Percentiles rank a stretch among this genome's conserved stretches.
phyloP scores from a whole-genome alignment of 202 grass and related monocot genomes.

The Panicum virgatum region DNA sequence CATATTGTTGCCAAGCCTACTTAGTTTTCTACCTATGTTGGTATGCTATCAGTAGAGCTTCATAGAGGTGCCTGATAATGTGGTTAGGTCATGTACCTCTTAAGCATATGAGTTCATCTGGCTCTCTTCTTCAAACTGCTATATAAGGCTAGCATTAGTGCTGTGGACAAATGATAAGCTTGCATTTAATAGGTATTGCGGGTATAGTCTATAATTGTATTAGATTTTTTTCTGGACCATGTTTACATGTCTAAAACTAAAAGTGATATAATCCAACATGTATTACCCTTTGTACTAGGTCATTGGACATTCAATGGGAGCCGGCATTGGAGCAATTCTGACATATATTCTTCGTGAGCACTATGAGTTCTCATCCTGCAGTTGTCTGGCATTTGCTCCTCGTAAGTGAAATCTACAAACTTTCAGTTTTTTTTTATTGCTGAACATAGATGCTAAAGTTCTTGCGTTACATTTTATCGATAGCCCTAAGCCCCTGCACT shows the following conservation, averaged over 20 bases:
- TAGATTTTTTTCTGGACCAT: background rate
- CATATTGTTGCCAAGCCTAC: background rate
- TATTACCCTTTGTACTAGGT: conserved; percentile 50
- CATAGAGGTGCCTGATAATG: conserved; percentile 5
- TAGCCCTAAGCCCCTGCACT: background rate
- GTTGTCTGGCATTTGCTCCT: conserved; percentile 89
- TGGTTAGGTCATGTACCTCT: background rate
- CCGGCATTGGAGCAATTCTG: conserved; percentile 81
- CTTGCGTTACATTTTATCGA: conserved; percentile 21
- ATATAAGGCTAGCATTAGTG: conserved; percentile 1
- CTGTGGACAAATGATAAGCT: conserved; percentile 10
- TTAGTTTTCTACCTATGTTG: background rate
- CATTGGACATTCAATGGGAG: conserved; percentile 96
- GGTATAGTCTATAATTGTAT: background rate
- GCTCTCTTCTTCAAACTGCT: background rate
- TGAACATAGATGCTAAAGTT: background rate
- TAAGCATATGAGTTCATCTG: background rate
- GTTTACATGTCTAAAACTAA: conserved; percentile 3
- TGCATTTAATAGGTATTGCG: background rate
- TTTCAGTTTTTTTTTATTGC: conserved; percentile 18
- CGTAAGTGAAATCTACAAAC: conserved; percentile 49
- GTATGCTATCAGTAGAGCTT: background rate
- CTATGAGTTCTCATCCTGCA: conserved; percentile 77
- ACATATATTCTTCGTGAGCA: conserved; percentile 83
- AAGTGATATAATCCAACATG: background rate